A percentile compares a stretch with the other conserved stretches of the same genome.
These are phyloP conservation scores for Fusarium algeriense DNA, from an alignment of 2,329 filamentous ascomycete genomes.

Conservation along the genomic window DNA sequence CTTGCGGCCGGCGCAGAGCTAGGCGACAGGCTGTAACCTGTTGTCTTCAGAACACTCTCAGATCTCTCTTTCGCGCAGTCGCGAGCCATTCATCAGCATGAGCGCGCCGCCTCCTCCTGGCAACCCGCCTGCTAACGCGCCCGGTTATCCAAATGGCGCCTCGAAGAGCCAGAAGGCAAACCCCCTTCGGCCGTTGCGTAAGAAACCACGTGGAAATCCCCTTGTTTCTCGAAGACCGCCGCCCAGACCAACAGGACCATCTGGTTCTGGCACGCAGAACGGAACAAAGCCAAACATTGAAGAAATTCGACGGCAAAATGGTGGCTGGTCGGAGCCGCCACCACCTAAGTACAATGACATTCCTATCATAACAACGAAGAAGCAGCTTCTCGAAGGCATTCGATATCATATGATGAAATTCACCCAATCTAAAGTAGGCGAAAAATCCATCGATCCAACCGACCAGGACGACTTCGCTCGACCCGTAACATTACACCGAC, in stretches of 20 bases:
- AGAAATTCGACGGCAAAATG: conserved; percentile 60
- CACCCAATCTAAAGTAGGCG: conserved; percentile 65
- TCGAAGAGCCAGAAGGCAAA: conserved; percentile 51
- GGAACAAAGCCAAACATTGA: conserved; percentile 54
- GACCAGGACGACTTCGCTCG: conserved; percentile 84
- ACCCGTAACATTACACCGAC: conserved; percentile 88
- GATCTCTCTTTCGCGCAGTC: neutral
- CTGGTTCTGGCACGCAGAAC: conserved; percentile 43
- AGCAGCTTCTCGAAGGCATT: conserved; percentile 80
- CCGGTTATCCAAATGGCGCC: conserved; percentile 52
- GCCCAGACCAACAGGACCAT: conserved; percentile 43
- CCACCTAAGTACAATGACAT: conserved; percentile 64
- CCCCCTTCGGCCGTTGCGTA: conserved; percentile 57
- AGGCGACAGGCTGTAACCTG: conserved; percentile 33
- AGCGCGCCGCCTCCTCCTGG: conserved; percentile 56
- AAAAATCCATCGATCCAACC: conserved; percentile 75
- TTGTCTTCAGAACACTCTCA: conserved; percentile 18
- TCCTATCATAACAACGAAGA: conserved; percentile 86
- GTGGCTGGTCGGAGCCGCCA: conserved; percentile 69
- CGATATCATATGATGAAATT: conserved; percentile 92
- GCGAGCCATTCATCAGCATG: conserved; percentile 52
- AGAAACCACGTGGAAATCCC: conserved; percentile 66
- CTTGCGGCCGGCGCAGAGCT: conserved; percentile 33
- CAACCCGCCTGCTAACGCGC: conserved; percentile 42
- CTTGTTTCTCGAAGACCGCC: conserved; percentile 68